Percentiles rank a stretch among this genome's conserved stretches.
Conservation (phyloP, 768 basidiomycete species). For the Rhodotorula paludigena region DNA sequence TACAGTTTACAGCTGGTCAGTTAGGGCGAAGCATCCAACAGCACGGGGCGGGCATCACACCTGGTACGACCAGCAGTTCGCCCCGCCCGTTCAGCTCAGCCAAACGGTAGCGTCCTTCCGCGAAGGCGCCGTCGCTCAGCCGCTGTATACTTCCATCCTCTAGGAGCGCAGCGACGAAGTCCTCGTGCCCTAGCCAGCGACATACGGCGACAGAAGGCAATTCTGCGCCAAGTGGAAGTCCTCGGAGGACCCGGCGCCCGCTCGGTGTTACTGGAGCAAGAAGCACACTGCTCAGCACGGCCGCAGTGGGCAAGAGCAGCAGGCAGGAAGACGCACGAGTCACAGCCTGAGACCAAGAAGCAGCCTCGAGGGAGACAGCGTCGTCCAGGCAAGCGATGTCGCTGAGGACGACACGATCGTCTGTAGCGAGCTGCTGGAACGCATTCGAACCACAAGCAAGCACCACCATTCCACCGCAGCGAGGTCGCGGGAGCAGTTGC, state of each 20-base stretch:
- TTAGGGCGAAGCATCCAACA: no score
- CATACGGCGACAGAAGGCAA: neutral
- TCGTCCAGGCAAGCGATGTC: neutral
- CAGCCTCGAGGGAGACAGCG: slow-evolving; percentile 6
- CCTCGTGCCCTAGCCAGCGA: slow-evolving; percentile 21
- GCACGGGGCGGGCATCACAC: slow-evolving; percentile 3
- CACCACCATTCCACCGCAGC: neutral
- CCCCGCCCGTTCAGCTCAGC: slow-evolving; percentile 20
- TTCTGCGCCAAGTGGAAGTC: neutral
- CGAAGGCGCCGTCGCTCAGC: neutral
- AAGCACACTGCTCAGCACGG: no score
- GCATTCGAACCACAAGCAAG: slow-evolving; percentile 10
- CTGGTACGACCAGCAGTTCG: slow-evolving; percentile 8
- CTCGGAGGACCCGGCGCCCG: no score
- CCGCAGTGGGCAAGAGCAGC: no score
- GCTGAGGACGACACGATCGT: neutral
- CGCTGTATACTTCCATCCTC: neutral
- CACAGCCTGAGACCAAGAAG: slow-evolving; percentile 20
- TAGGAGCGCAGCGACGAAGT: slow-evolving; percentile 4
- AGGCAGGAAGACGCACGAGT: slow-evolving; percentile 6
- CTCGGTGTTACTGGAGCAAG: no score
- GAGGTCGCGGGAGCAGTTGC: no score
- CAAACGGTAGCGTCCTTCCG: neutral
- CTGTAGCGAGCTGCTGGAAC: neutral
- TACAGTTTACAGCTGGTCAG: no score